Evolutionary conservation across 495 filamentous ascomycete genomes (phyloP), one percentile per base, ranked within the genome.

Genomic region (Penicillium roqueforti): DNA sequence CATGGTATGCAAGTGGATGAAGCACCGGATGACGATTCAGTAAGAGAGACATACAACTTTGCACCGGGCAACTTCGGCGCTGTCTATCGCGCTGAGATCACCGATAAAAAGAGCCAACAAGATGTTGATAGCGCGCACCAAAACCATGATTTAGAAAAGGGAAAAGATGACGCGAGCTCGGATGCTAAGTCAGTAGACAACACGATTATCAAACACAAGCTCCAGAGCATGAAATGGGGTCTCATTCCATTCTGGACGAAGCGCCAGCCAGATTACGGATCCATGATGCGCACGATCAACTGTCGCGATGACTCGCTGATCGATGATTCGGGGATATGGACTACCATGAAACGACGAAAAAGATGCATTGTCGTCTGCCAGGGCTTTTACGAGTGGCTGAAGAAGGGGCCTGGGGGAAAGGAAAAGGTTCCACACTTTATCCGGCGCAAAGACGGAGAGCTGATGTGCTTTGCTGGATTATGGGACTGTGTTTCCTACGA

Each of bases 361-460:
- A 79, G 93, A 22, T 98, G 93, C 64, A 75, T 97, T 38, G 83
- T 98, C 2, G 58, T 92, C 3, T 89, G 87, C 13, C 85, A 96
- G 69, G 93, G 93, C 3, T 98, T 97, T 70, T 98, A 92, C 68
- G 93, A 98, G 68, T 98, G 93, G 93, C 69, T 93, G 47, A 90
- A 93, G 68, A 89, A 89, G 61, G 74, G 74, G 0, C 80, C 83
- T 25, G 83, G 83, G 0, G 78, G 83, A 1, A 92, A 89, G 59
- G 84, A 89, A 55, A 89, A 85, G 69, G 72, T 91, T 0, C 93
- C 93, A 36, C 83, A 97, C 68, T 97, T 79, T 64, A 77, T 88
- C 9, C 88, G 84, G 62, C 75, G 90, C 13, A 88, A 83, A 61
- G 93, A 97, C 64, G 89, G 87, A 0, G 77, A 83, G 56, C 65